Percentiles rank a stretch among this genome's conserved stretches.
Conservation (phyloP, 768 basidiomycete species). For the Leucosporidium yakuticum region DNA sequence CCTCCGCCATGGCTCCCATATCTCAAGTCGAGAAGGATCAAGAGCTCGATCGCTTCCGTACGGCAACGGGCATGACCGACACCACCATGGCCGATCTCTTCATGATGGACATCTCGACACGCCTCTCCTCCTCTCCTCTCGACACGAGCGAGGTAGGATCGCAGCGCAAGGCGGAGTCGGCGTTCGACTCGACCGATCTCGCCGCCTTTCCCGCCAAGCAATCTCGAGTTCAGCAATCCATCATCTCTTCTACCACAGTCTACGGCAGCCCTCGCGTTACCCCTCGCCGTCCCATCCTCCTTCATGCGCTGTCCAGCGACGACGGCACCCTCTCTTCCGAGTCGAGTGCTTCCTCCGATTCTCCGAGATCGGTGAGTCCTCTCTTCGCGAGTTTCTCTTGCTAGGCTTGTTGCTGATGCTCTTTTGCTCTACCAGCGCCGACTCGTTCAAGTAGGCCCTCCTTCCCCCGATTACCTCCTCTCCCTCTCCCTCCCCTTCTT, state of each 20-base stretch:
- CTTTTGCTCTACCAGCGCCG: neutral
- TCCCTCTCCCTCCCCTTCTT: conserved; percentile 23
- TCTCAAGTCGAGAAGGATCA: neutral
- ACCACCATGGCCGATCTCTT: conserved; percentile 24
- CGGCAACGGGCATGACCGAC: conserved; percentile 23
- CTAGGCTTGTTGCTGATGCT: neutral
- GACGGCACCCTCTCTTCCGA: no score
- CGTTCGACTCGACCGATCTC: neutral
- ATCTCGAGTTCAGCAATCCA: no score
- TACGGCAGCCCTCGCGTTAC: no score
- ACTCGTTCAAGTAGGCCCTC: neutral
- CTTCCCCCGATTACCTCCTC: conserved; percentile 30
- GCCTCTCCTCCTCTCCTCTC: neutral
- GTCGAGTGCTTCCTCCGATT: no score
- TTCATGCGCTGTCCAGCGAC: no score
- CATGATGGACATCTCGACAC: conserved; percentile 18
- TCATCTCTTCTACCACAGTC: no score
- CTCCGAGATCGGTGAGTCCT: no score
- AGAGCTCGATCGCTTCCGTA: neutral
- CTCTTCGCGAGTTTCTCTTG: no score
- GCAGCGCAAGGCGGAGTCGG: neutral
- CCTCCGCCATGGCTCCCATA: no score
- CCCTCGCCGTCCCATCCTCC: no score
- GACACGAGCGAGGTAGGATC: neutral
- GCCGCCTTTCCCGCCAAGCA: conserved; percentile 8